Conservation (phyloP, 1,284 basidiomycete species). For the Malassezia sympodialis region DNA sequence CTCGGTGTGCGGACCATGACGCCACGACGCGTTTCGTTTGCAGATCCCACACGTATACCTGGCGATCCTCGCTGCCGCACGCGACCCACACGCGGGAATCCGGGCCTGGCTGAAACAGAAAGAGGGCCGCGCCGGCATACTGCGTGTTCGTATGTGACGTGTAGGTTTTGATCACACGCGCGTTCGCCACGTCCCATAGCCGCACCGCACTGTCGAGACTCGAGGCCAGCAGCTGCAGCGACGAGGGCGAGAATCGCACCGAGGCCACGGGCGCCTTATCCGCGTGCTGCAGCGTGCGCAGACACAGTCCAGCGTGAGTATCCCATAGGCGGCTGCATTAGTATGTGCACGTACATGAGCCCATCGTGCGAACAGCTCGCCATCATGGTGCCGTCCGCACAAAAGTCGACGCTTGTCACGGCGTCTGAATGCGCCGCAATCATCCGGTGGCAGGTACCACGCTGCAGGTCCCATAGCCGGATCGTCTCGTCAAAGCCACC, state of each 20-base stretch:
- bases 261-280: conserved; percentile 84
- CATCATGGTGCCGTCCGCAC: conserved; percentile 83
- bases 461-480: conserved; percentile 84
- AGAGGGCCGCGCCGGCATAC: conserved; percentile 52
- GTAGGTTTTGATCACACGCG: conserved; percentile 84
- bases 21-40: conserved; percentile 69
- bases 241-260: conserved; percentile 81
- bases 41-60: conserved; percentile 79
- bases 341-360: conserved; percentile 62
- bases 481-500: conserved; percentile 92
- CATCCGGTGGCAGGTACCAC: conserved; percentile 48
- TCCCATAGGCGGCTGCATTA: conserved; percentile 60
- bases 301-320: conserved; percentile 84
- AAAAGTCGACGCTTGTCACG: conserved; percentile 84
- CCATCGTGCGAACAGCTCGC: conserved; percentile 92
- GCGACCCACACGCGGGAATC: conserved; percentile 52
- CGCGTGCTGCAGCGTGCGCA: conserved; percentile 91
- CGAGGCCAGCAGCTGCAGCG: conserved; percentile 71
- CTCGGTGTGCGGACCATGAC: conserved; percentile 67
- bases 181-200: conserved; percentile 86
- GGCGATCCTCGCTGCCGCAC: conserved; percentile 80
- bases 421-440: conserved; percentile 89
- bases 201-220: conserved; percentile 86
- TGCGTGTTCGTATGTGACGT: conserved; percentile 70
- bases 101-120: conserved; percentile 5